phyloP scores from a whole-genome alignment of 805 yeast genomes.

The Cyberlindnera mrakii region DNA sequence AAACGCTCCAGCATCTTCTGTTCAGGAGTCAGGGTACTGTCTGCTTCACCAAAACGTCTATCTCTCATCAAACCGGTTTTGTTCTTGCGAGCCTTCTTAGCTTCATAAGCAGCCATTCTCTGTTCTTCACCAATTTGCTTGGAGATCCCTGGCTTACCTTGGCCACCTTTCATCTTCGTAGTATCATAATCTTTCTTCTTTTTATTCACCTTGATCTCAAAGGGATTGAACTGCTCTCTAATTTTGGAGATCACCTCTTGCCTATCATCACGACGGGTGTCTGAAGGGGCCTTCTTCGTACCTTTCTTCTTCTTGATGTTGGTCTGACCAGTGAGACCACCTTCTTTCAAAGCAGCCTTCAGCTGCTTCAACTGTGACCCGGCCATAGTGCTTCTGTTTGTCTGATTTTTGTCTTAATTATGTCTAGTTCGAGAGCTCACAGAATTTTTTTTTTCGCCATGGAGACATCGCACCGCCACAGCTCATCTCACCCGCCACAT shows the following conservation, averaged over 20 bases:
- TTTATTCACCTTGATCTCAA: constrained; percentile 69
- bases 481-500: neutral
- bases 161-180: constrained; percentile 39
- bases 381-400: constrained; percentile 43
- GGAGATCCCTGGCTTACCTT: constrained; percentile 63
- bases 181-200: constrained; percentile 60
- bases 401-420: neutral
- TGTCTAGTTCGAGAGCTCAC: neutral
- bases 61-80: constrained; percentile 77
- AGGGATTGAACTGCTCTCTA: constrained; percentile 83
- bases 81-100: constrained; percentile 55
- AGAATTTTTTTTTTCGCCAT: neutral
- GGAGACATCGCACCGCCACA: neutral
- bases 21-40: constrained; percentile 66
- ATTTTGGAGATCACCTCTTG: constrained; percentile 50
- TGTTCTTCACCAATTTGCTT: constrained; percentile 65
- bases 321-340: constrained; percentile 84
- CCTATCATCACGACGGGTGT: constrained; percentile 65
- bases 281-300: constrained; percentile 48
- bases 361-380: constrained; percentile 85
- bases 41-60: constrained; percentile 88
- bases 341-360: constrained; percentile 67
- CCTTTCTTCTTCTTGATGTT: constrained; percentile 50
- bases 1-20: constrained; percentile 95
- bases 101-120: constrained; percentile 57